These are phyloP conservation scores for Candida sp. DNA, from an alignment of 1,139 yeast genomes.

Conservation along the genomic window DNA sequence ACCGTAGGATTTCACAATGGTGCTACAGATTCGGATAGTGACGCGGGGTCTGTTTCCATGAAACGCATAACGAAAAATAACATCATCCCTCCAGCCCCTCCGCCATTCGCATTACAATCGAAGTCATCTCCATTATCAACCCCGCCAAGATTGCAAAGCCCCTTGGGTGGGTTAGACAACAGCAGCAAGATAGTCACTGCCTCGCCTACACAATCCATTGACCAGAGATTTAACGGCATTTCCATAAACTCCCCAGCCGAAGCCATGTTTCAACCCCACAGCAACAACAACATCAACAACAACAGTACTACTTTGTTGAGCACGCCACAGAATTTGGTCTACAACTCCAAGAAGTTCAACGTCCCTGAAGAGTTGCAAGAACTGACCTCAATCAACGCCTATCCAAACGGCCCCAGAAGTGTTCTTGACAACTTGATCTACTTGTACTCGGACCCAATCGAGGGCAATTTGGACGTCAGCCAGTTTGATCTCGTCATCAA, in stretches of 20 bases:
- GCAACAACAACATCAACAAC: too few relatives aligned
- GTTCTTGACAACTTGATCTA: constrained; percentile 44
- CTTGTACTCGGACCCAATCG: constrained; percentile 33
- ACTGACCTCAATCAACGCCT: constrained; percentile 52
- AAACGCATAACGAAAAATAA: not conserved
- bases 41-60: constrained; percentile 1
- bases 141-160: constrained; percentile 17
- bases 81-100: constrained; percentile 12
- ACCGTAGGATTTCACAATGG: not conserved
- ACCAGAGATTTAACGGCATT: constrained; percentile 5
- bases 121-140: constrained; percentile 15
- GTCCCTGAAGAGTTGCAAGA: constrained; percentile 49
- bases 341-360: constrained; percentile 9
- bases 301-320: not conserved
- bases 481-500: constrained; percentile 79
- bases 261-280: constrained; percentile 1
- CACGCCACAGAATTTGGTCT: constrained; percentile 13
- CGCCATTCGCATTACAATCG: constrained; percentile 16
- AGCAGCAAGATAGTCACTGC: not conserved
- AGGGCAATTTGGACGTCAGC: constrained; percentile 44
- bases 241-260: constrained; percentile 11
- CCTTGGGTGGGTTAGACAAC: constrained; percentile 7
- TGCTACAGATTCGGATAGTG: constrained; percentile 3
- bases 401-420: constrained; percentile 82
- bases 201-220: constrained; percentile 1